Conservation (phyloP, 2,329 filamentous ascomycete genomes). For the Botrytis hyacinthi region DNA sequence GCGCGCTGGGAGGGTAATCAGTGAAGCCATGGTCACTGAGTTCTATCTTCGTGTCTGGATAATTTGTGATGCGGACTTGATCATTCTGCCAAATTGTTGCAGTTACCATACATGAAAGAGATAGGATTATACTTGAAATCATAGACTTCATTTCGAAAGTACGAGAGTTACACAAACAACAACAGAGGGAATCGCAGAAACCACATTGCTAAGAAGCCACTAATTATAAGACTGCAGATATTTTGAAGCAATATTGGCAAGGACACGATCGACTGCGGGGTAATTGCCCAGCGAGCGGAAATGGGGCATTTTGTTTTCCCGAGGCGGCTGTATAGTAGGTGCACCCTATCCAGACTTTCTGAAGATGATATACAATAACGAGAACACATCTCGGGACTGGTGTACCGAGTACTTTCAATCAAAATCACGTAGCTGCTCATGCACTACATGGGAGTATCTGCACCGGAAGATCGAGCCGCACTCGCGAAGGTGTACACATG, state of each 20-base stretch:
- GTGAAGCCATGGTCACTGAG: slow-evolving; percentile 43
- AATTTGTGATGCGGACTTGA: slow-evolving; percentile 44
- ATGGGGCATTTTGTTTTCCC: slow-evolving; percentile 8
- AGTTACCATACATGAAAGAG: slow-evolving; percentile 19
- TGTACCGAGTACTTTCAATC: not conserved
- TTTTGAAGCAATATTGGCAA: not conserved
- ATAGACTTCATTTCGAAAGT: slow-evolving; percentile 23
- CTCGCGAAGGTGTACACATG: not conserved
- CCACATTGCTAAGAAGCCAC: not conserved
- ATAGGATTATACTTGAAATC: slow-evolving; percentile 10
- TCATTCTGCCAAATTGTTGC: slow-evolving; percentile 36
- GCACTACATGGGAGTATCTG: not conserved
- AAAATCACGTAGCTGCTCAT: not conserved
- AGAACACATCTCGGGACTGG: not conserved
- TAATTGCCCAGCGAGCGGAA: not conserved
- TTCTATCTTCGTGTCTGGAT: slow-evolving; percentile 44
- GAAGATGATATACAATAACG: not conserved
- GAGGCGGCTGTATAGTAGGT: slow-evolving; percentile 14
- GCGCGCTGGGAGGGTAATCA: slow-evolving; percentile 50
- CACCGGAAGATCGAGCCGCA: slow-evolving; percentile 1
- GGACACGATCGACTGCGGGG: slow-evolving; percentile 15
- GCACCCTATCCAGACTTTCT: slow-evolving; percentile 1
- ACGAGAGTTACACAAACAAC: not conserved
- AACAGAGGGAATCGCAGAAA: not conserved
- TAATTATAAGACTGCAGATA: not conserved